These are phyloP conservation scores for Fusarium sp. DNA, from an alignment of 2,329 filamentous ascomycete species.

Conservation along the genomic window DNA sequence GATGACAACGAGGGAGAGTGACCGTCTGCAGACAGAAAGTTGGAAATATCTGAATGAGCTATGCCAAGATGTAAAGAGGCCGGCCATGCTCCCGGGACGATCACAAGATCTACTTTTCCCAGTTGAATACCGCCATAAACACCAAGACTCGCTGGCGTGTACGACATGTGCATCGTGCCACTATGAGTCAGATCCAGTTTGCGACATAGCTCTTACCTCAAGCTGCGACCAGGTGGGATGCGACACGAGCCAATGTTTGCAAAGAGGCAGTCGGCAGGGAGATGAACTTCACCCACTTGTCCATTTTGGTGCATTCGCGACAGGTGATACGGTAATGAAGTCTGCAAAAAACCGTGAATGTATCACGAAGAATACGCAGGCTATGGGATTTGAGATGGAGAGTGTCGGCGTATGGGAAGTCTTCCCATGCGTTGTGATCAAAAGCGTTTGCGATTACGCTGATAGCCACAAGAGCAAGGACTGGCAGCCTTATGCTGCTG, in stretches of 20 bases:
- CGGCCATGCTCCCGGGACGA: no score
- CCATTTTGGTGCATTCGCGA: neutral
- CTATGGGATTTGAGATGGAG: neutral
- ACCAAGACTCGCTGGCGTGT: fast-evolving
- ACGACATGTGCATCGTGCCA: neutral
- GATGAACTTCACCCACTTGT: neutral
- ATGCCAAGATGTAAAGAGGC: fast-evolving
- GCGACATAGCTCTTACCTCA: neutral
- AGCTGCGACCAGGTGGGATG: neutral
- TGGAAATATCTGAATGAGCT: neutral
- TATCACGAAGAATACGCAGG: fast-evolving
- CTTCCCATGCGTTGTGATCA: neutral
- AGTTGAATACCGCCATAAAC: neutral
- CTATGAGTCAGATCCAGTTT: neutral
- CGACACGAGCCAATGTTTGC: neutral
- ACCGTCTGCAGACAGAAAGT: neutral
- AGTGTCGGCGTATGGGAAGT: neutral
- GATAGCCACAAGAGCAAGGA: neutral
- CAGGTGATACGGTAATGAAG: neutral
- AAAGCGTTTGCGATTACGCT: neutral
- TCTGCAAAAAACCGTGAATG: neutral
- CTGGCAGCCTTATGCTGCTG: neutral
- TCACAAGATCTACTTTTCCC: neutral
- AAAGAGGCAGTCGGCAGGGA: neutral
- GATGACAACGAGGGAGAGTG: neutral